Percentiles rank a stretch among this genome's conserved stretches.
Conservation (phyloP, 768 basidiomycete species). For the Boletus pseudo-olivaceus region DNA sequence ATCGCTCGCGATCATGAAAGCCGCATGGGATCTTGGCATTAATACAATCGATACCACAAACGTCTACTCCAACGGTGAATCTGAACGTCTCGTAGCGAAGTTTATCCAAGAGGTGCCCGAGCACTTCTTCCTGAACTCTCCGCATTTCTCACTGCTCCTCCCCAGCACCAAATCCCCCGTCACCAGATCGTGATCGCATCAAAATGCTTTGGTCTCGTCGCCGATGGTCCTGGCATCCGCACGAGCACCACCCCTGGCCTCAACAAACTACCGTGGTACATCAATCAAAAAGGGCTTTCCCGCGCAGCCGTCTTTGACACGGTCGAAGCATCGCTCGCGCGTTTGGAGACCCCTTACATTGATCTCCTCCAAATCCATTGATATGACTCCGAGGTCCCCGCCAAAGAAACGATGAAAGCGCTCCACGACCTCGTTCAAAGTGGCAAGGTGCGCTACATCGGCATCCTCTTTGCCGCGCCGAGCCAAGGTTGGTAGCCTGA, state of each 20-base stretch:
- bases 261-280: constrained; percentile 20
- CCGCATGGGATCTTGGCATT: constrained; percentile 40
- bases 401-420: constrained; percentile 47
- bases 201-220: constrained; percentile 21
- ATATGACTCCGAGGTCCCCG: constrained; percentile 35
- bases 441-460: too few species aligned
- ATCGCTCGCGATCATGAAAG: constrained; percentile 33
- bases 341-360: constrained; percentile 34
- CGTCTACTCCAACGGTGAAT: constrained; percentile 35
- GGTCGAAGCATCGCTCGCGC: constrained; percentile 33
- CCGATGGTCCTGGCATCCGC: neutral
- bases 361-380: constrained; percentile 44
- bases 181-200: constrained; percentile 29
- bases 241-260: neutral
- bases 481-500: neutral
- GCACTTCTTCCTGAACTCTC: neutral
- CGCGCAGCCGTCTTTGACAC: constrained; percentile 36
- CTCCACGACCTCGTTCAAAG: too few species aligned
- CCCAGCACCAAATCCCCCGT: constrained; percentile 26
- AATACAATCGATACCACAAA: constrained; percentile 40
- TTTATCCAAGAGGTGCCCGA: constrained; percentile 33
- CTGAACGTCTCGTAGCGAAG: constrained; percentile 36
- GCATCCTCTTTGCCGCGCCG: too few species aligned
- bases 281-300: constrained; percentile 35
- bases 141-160: neutral